Percentiles rank a stretch among this genome's conserved stretches.
phyloP scores from a whole-genome alignment of 345 rosid species.

The Sonneratia alba region DNA sequence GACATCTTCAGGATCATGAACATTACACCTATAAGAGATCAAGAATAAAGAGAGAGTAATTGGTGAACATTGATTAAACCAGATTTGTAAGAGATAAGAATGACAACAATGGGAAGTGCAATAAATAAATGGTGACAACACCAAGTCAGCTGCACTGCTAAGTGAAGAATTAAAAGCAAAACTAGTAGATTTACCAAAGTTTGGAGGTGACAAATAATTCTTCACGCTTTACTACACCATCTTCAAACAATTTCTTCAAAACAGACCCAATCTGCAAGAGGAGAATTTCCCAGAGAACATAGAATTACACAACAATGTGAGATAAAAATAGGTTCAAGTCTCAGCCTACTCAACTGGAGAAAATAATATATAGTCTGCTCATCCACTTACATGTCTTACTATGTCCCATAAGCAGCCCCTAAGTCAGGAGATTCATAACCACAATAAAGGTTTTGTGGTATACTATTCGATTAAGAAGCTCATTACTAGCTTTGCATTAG shows the following conservation, averaged over 20 bases:
- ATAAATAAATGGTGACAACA: not conserved
- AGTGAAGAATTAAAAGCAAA: not conserved
- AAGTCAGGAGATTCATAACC: no score
- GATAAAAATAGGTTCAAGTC: not conserved
- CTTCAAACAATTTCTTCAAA: conserved; percentile 54
- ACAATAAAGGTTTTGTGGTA: no score
- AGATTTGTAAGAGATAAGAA: no score
- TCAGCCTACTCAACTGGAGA: not conserved
- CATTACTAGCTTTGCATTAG: not conserved
- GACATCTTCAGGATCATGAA: conserved; percentile 67
- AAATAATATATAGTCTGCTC: no score
- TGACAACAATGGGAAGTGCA: not conserved
- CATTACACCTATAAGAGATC: conserved; percentile 29
- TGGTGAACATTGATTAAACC: no score
- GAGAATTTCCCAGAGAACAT: not conserved
- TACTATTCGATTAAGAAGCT: not conserved
- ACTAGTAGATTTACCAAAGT: conserved; percentile 40
- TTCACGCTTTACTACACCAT: conserved; percentile 66
- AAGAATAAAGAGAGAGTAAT: not conserved
- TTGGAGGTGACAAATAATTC: conserved; percentile 67
- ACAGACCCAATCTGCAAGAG: conserved; percentile 53
- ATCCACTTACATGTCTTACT: not conserved
- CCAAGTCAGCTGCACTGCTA: not conserved
- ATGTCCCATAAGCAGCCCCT: not conserved
- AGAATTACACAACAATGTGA: not conserved